These are phyloP conservation scores for Sungouiozyma ichnusensis DNA, from an alignment of 805 yeast genomes.

Conservation along the genomic window DNA sequence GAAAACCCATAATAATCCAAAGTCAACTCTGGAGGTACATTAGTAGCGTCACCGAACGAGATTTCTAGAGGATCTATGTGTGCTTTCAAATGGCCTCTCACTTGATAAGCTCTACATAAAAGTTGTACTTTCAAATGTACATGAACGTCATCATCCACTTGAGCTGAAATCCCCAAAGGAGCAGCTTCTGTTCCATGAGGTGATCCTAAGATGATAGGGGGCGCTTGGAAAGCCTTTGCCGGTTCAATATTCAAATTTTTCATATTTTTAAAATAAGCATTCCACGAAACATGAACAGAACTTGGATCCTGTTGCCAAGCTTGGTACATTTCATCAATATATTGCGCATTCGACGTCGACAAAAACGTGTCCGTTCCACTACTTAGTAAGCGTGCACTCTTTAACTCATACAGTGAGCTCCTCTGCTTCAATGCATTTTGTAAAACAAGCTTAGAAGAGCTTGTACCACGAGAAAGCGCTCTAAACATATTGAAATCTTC, in stretches of 20 bases:
- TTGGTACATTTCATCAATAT: conserved; percentile 95
- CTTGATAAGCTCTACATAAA: conserved; percentile 96
- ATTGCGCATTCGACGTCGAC: conserved; percentile 75
- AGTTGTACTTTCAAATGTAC: conserved; percentile 92
- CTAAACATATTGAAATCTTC: conserved; percentile 8
- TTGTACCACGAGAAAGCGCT: conserved; percentile 4
- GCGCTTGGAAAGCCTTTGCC: conserved; percentile 72
- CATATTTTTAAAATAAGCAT: conserved; percentile 88
- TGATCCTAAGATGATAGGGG: conserved; percentile 80
- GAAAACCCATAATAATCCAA: conserved; percentile 87
- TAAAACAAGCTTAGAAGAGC: conserved; percentile 1
- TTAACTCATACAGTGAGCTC: background rate
- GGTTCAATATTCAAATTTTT: conserved; percentile 55
- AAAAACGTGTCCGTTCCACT: conserved; percentile 55
- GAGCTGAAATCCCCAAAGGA: conserved; percentile 33
- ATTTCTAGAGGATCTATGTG: conserved; percentile 92
- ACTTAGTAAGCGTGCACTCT: conserved; percentile 8
- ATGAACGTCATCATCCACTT: conserved; percentile 55
- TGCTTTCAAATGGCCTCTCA: conserved; percentile 94
- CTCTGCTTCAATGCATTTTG: conserved; percentile 2
- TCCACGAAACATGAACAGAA: conserved; percentile 94
- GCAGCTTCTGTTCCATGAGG: conserved; percentile 63
- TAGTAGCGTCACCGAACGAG: conserved; percentile 61
- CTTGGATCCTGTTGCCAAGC: conserved; percentile 88
- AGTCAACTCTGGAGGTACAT: conserved; percentile 75